Evolutionary conservation across 1,284 basidiomycete genomes (phyloP), one percentile per base, ranked within the genome.

Genomic region (Amylostereum areolatum): DNA sequence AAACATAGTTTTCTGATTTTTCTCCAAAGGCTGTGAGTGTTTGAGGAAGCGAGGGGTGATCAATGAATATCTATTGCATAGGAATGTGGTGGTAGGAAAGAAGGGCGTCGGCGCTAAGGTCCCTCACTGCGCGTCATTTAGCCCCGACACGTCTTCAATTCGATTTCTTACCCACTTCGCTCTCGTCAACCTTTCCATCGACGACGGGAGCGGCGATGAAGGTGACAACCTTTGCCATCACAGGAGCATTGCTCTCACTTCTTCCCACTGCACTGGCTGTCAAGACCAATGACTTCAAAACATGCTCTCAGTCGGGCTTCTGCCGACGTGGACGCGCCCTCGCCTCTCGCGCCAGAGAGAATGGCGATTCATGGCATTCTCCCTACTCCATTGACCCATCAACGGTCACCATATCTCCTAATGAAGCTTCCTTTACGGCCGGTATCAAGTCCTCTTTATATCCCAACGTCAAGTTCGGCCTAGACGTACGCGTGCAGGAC

Each of bases 221-320:
- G 52, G 56, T 55, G 52, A 44, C 41, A 18, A 32, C 48, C 33
- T 30, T 45, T 2, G 46, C 46, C 24, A 47, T 52, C 36, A 45
- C 50, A n/a, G 18, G 42, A 25, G 35, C 52, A 12, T 52, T 72
- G 45, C 51, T 72, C 37, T 58, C 59, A 28, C 52, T 62, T 40
- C 56, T 60, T 45, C 53, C 63, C 18, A 57, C 62, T 1, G n/a
- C n/a, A n/a, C 57, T 77, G 27, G 81, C 84, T 29, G 78, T 89
- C 64, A 89, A 88, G 66, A 67, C 75, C 36, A 77, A 85, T 52
- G 91, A 97, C 67, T 97, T 94, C 75, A 97, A 96, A 69, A 91
- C 83, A 53, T 97, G 94, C 64, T 77, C 78, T 18, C 90, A 97
- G 66, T 81, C 90, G 1, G 90, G 89, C 11, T 97, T 97, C 71